These are phyloP conservation scores for Colletotrichum shisoi DNA, from an alignment of 2,329 filamentous ascomycete species.

Conservation along the genomic window DNA sequence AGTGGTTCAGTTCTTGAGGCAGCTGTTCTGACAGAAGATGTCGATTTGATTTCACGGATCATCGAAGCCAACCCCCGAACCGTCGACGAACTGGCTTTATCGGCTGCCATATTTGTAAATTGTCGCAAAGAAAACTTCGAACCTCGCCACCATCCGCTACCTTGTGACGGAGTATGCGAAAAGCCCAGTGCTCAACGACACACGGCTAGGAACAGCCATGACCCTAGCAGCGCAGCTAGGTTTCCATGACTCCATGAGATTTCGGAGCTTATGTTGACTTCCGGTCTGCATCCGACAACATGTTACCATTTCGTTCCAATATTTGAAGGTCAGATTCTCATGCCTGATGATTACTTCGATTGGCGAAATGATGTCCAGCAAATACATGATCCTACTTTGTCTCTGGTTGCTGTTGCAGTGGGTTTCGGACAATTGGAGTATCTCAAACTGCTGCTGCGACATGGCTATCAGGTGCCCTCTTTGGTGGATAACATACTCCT, in stretches of 20 bases:
- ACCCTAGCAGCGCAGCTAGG: background rate
- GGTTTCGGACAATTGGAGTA: background rate
- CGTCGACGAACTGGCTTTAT: background rate
- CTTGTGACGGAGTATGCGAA: background rate
- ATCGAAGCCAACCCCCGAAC: background rate
- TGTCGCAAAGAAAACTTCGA: background rate
- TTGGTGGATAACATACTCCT: too few relatives aligned
- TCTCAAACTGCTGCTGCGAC: background rate
- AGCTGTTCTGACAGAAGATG: background rate
- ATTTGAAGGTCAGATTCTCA: background rate
- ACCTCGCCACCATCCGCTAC: background rate
- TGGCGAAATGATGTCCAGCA: too few relatives aligned
- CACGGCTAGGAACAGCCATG: background rate
- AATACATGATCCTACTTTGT: too few relatives aligned
- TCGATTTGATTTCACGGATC: background rate
- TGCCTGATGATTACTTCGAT: background rate
- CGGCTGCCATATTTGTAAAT: background rate
- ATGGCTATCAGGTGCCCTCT: background rate
- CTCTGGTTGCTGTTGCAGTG: background rate
- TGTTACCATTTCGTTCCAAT: too few relatives aligned
- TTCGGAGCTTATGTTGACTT: background rate
- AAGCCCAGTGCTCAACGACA: rapidly evolving
- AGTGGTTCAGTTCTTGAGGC: slow-evolving; percentile 1
- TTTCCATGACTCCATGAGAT: background rate
- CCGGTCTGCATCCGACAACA: background rate